Evolutionary conservation across 441 rosid genomes (phyloP), one percentile per base, ranked within the genome.

Genomic region (Biscutella laevigata): DNA sequence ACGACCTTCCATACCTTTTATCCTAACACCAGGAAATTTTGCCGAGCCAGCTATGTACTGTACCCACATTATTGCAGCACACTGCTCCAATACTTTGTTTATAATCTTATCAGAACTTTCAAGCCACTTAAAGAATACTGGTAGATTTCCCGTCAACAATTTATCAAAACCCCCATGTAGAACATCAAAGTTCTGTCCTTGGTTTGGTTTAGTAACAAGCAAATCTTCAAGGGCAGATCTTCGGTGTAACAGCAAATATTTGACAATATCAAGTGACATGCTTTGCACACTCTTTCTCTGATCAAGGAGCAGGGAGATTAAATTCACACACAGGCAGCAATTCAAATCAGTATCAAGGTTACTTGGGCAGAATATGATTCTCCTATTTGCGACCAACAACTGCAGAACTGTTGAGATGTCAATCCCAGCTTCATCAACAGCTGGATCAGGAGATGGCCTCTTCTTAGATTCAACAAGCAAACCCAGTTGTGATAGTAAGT

Each of bases 41-140:
- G 95, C 83, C 11, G 99, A 84, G 64, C 98, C 98, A 62, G 94
- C 76, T 76, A 95, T 88, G 73, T 68, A 84, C 62, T 95, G 98
- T 50, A 80, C 86, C 99, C 99, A 95, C 98, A 84, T 91, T 49
- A 88, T 84, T 33, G 87, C 90, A 56, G 99, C 98, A 77, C 89
- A 86, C 66, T 91, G 99, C 69, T 95, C 99, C 79, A 95, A 53
- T 51, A 88, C 94, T 71, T 80, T 86, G 76, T 79, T 81, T 65
- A 88, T 81, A 25, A 57, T 71, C 74, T 75, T 84, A 62, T 95
- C 88, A 27, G 95, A 86, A 77, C 75, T 70, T 71, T 71, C 79
- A 75, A 84, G 76, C 99, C 99, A 95, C 66, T 81, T 87, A 72
- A 80, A 75, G 76, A 95, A 95, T 54, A 72, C 61, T 53, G 86